Conservation (phyloP, 208 protist species). For the Acanthamoeba rhysodes region DNA sequence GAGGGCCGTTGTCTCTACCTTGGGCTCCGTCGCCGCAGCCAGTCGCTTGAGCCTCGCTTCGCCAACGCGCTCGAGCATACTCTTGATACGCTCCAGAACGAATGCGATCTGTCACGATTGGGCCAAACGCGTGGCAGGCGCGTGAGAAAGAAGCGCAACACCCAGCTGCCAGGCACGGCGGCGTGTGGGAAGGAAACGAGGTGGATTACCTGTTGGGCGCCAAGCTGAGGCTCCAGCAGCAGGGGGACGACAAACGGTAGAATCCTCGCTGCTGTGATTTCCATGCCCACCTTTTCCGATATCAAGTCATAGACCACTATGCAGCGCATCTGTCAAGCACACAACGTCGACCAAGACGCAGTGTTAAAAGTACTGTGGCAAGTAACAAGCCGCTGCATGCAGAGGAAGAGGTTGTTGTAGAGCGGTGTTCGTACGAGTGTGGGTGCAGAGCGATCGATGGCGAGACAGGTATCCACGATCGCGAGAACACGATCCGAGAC, state of each 20-base stretch:
- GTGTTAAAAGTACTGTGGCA: no score
- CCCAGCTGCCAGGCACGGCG: background rate
- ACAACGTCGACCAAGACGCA: no score
- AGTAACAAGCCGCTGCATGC: background rate
- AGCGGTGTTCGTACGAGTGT: background rate
- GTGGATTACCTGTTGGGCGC: background rate
- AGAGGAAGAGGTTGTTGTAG: background rate
- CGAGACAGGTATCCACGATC: background rate
- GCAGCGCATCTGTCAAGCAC: background rate
- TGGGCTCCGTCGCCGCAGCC: background rate
- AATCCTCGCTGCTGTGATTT: slow-evolving; percentile 1
- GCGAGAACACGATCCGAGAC: background rate
- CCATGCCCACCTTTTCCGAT: background rate
- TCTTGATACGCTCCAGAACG: slow-evolving; percentile 31
- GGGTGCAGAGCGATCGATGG: background rate
- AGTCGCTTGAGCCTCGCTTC: background rate
- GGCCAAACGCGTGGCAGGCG: background rate
- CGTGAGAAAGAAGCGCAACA: background rate
- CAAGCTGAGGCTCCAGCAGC: background rate
- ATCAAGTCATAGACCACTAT: slow-evolving; percentile 41
- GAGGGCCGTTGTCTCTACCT: background rate
- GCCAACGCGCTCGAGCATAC: slow-evolving; percentile 13
- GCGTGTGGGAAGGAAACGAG: background rate
- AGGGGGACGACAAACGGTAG: slow-evolving; percentile 27
- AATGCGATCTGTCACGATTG: background rate